Conservation (phyloP, 352 stramenopile genomes). For the Discostella stelligera region DNA sequence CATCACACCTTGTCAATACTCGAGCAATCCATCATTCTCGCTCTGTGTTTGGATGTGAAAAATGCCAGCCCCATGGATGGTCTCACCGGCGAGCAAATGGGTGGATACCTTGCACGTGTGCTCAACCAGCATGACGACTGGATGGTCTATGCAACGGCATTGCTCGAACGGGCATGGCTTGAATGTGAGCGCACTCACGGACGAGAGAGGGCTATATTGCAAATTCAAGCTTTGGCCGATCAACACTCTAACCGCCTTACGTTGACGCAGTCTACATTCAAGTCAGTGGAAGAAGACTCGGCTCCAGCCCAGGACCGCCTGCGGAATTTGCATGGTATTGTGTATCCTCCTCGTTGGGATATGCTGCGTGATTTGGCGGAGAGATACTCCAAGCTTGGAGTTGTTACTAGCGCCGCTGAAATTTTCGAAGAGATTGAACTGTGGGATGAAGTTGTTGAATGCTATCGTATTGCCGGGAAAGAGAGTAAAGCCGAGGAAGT, state of each 20-base stretch:
- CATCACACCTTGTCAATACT: conserved; percentile 62
- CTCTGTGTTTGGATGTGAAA: conserved; percentile 94
- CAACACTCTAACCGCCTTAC: conserved; percentile 93
- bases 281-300: conserved; percentile 86
- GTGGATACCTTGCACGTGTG: conserved; percentile 90
- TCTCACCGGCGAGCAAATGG: conserved; percentile 94
- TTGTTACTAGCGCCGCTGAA: conserved; percentile 87
- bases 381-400: conserved; percentile 89
- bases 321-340: conserved; percentile 88
- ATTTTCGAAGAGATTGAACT: conserved; percentile 93
- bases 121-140: conserved; percentile 92
- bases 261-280: conserved; percentile 84
- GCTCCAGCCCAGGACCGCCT: conserved; percentile 89
- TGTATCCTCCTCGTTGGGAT: conserved; percentile 91
- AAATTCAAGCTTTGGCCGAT: conserved; percentile 95
- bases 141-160: conserved; percentile 93
- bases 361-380: conserved; percentile 91
- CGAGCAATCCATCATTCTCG: conserved; percentile 88
- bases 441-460: conserved; percentile 96
- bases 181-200: conserved; percentile 91
- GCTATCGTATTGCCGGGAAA: conserved; percentile 90
- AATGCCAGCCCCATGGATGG: conserved; percentile 93
- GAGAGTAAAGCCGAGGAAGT: conserved; percentile 88
- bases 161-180: conserved; percentile 91
- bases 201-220: conserved; percentile 90